phyloP scores from a whole-genome alignment of 2,329 filamentous ascomycete genomes.

The Fusarium concolor region DNA sequence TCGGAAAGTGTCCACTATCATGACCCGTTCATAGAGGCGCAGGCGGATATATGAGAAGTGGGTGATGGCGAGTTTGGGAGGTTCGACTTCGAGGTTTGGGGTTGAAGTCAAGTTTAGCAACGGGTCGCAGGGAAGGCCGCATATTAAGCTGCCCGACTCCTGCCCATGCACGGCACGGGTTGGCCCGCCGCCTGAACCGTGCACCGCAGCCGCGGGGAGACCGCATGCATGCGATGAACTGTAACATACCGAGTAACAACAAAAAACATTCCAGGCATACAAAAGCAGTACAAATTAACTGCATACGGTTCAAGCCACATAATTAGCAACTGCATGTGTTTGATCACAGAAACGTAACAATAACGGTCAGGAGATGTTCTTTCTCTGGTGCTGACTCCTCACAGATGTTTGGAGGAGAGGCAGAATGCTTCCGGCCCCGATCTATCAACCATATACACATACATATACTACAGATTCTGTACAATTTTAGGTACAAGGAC shows the following conservation, averaged over 20 bases:
- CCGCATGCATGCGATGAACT: constrained; percentile 31
- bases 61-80: constrained; percentile 2
- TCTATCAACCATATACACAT: constrained; percentile 29
- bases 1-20: constrained; percentile 38
- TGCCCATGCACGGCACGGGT: constrained; percentile 37
- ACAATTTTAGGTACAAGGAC: constrained; percentile 36
- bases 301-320: constrained; percentile 12
- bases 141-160: constrained; percentile 33
- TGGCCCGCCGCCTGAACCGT: constrained; percentile 40
- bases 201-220: constrained; percentile 32
- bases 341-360: not conserved
- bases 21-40: constrained; percentile 37
- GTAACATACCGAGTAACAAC: constrained; percentile 9
- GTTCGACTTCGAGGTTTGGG: constrained; percentile 2
- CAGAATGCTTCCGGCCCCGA: constrained; percentile 12
- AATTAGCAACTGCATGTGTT: not conserved
- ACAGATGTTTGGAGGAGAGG: not conserved
- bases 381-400: constrained; percentile 13
- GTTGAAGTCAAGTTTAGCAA: constrained; percentile 40
- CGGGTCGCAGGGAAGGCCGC: constrained; percentile 39
- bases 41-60: not conserved
- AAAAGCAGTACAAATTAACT: not conserved
- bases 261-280: constrained; percentile 17
- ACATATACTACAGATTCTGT: constrained; percentile 40
- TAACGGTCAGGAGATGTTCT: constrained; percentile 24